These are phyloP conservation scores for Remersonia thermophila DNA, from an alignment of 2,329 filamentous ascomycete genomes.

Conservation along the genomic window DNA sequence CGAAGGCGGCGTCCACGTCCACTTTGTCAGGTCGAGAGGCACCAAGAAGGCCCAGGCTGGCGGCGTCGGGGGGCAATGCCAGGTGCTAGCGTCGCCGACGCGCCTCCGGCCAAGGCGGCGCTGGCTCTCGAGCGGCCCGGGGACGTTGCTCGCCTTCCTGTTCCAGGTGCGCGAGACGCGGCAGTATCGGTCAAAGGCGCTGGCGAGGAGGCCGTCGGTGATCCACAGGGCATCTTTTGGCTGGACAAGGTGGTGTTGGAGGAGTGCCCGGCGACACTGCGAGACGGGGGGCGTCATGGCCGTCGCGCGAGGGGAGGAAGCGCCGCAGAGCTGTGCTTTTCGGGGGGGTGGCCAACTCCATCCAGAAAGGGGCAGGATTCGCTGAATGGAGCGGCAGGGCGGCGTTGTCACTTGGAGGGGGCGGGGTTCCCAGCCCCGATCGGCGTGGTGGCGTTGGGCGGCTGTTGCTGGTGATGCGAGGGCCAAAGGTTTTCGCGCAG, in stretches of 20 bases:
- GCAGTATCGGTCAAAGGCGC: slow-evolving; percentile 37
- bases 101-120: slow-evolving; percentile 40
- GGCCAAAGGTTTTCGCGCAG: background rate
- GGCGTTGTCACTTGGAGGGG: too few species aligned
- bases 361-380: background rate
- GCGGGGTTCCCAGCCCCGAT: too few species aligned
- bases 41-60: slow-evolving; percentile 36
- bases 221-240: slow-evolving; percentile 42
- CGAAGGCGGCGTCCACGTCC: slow-evolving; percentile 41
- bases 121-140: slow-evolving; percentile 43
- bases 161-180: slow-evolving; percentile 20
- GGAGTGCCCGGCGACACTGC: slow-evolving; percentile 36
- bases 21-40: slow-evolving; percentile 32
- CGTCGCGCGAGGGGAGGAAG: slow-evolving; percentile 1
- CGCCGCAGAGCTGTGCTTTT: slow-evolving; percentile 4
- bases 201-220: slow-evolving; percentile 41
- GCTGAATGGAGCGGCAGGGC: slow-evolving; percentile 3
- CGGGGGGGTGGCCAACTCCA: slow-evolving; percentile 7
- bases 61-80: slow-evolving; percentile 27
- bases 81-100: slow-evolving; percentile 37
- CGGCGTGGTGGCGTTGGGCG: too few species aligned
- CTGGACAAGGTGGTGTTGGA: slow-evolving; percentile 28
- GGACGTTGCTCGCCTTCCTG: slow-evolving; percentile 28
- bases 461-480: background rate
- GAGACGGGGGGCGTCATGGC: slow-evolving; percentile 36